Percentiles rank a stretch among this genome's conserved stretches.
These are phyloP conservation scores for Vitis amurensis DNA, from an alignment of 164 flowering plant species.

Conservation along the genomic window DNA sequence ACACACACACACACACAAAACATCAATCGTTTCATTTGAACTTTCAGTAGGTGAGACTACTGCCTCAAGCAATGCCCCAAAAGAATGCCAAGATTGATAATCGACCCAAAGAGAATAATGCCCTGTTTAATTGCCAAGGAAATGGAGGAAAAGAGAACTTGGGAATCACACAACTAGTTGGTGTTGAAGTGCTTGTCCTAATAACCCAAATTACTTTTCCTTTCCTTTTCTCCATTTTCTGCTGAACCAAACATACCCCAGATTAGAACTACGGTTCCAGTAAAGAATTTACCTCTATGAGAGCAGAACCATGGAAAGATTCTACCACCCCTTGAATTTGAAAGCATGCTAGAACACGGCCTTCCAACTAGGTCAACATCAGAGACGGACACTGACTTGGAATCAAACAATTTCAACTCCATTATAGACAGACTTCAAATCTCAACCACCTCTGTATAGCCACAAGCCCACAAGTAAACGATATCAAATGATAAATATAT, in stretches of 20 bases:
- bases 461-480: slow-evolving; percentile 14
- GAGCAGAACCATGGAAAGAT: slow-evolving; percentile 20
- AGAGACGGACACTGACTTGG: slow-evolving; percentile 19
- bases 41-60: too few relatives aligned
- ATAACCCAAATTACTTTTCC: too few relatives aligned
- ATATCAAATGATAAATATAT: slow-evolving; percentile 8
- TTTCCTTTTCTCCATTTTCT: too few relatives aligned
- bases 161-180: too few relatives aligned
- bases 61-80: too few relatives aligned
- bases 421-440: slow-evolving; percentile 12
- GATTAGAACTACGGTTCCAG: background rate
- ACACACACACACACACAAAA: background rate
- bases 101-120: too few relatives aligned
- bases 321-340: slow-evolving; percentile 7
- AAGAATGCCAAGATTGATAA: too few relatives aligned
- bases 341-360: slow-evolving; percentile 2
- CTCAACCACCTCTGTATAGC: slow-evolving; percentile 7
- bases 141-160: too few relatives aligned
- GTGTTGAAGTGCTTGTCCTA: too few relatives aligned
- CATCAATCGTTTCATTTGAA: too few relatives aligned
- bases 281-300: slow-evolving; percentile 33
- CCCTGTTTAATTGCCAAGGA: too few relatives aligned
- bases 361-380: slow-evolving; percentile 1
- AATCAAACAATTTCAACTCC: slow-evolving; percentile 28
- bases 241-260: background rate